Conservation (phyloP, 2,329 filamentous ascomycete species). For the Pseudovirgaria hyperparasitica region DNA sequence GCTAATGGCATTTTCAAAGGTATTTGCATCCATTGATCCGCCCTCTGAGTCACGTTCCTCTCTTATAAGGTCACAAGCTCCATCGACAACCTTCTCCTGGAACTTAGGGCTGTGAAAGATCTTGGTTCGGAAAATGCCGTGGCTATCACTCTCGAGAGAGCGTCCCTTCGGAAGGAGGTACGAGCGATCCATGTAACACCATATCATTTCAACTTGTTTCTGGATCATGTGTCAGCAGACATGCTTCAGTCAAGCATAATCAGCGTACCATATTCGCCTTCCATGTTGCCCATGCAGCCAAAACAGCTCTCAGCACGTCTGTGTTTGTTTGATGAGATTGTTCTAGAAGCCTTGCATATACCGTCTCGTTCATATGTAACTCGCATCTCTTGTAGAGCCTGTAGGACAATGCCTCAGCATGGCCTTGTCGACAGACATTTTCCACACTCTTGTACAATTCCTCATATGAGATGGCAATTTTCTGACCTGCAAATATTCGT, state of each 20-base stretch:
- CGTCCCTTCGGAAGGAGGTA: constrained; percentile 68
- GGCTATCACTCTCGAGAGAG: constrained; percentile 70
- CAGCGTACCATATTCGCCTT: constrained; percentile 55
- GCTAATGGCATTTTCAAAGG: constrained; percentile 60
- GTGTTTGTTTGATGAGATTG: constrained; percentile 45
- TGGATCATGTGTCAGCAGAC: constrained; percentile 20
- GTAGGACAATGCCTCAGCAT: constrained; percentile 54
- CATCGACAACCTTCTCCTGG: constrained; percentile 44
- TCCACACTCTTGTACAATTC: constrained; percentile 83
- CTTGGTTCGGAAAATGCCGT: constrained; percentile 57
- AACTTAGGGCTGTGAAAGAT: constrained; percentile 43
- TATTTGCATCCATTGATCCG: constrained; percentile 44
- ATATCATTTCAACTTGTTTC: constrained; percentile 72
- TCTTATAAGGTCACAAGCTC: constrained; percentile 65
- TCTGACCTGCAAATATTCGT: constrained; percentile 57
- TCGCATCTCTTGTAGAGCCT: constrained; percentile 55
- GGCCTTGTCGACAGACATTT: constrained; percentile 72
- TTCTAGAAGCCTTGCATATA: constrained; percentile 48
- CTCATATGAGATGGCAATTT: constrained; percentile 57
- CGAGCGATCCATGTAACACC: constrained; percentile 86
- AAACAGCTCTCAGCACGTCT: constrained; percentile 48
- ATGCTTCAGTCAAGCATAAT: constrained; percentile 2
- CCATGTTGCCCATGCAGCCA: constrained; percentile 64
- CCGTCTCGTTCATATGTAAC: constrained; percentile 41
- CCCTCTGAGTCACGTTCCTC: constrained; percentile 52